Percentiles rank a stretch among this genome's conserved stretches.
Conservation (phyloP, 345 rosid species). For the Physaria fendleri region DNA sequence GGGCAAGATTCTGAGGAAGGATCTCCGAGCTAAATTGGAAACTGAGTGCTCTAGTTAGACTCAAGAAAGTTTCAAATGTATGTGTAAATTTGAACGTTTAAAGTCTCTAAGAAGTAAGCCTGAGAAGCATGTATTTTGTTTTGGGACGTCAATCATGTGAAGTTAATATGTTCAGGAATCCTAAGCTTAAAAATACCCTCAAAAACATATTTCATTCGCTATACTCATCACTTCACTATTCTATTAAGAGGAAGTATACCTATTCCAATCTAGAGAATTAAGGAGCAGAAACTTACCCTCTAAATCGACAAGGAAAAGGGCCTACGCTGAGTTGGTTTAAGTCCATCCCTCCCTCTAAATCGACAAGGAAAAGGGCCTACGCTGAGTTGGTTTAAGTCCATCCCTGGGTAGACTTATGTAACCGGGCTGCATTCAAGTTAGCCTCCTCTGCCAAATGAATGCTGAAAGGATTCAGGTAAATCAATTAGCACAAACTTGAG, state of each 20-base stretch:
- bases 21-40: slow-evolving; percentile 46
- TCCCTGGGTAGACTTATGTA: too few species aligned
- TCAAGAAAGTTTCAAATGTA: neutral
- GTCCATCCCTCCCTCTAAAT: slow-evolving; percentile 1
- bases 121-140: slow-evolving; percentile 8
- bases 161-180: neutral
- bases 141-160: slow-evolving; percentile 6
- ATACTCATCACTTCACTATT: neutral
- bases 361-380: neutral
- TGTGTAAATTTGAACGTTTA: neutral
- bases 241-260: neutral
- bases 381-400: neutral
- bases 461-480: neutral
- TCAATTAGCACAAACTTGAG: neutral
- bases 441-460: neutral
- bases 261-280: neutral
- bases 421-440: neutral
- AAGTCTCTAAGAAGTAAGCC: neutral
- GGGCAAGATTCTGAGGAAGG: slow-evolving; percentile 69
- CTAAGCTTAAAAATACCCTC: neutral
- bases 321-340: neutral
- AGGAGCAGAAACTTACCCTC: slow-evolving; percentile 13
- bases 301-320: neutral
- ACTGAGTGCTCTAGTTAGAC: slow-evolving; percentile 18
- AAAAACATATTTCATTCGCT: neutral